A percentile compares a stretch with the other conserved stretches of the same genome.
These are phyloP conservation scores for Hibiscus tridactylites DNA, from an alignment of 345 rosid genomes.

Conservation along the genomic window DNA sequence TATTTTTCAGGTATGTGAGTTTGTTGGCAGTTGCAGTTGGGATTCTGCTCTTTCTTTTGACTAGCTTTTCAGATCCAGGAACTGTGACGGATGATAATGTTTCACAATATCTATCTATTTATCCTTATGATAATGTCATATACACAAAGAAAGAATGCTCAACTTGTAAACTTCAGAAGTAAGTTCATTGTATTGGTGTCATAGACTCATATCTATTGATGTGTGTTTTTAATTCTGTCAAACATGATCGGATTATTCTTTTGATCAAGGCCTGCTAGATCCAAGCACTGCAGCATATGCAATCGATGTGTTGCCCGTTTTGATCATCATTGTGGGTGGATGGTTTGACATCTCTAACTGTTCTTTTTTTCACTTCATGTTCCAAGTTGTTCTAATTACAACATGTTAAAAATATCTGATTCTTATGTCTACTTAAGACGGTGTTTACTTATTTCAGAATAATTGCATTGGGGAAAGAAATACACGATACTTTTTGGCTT, in stretches of 20 bases:
- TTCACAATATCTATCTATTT: background rate
- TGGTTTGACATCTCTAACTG: background rate
- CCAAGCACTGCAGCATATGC: background rate
- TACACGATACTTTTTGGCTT: background rate
- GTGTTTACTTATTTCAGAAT: background rate
- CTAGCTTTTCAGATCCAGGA: background rate
- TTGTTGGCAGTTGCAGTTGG: background rate
- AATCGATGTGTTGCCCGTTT: background rate
- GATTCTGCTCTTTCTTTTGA: background rate
- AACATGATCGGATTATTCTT: background rate
- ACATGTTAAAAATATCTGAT: background rate
- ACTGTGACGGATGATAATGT: background rate
- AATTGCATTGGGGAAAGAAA: background rate
- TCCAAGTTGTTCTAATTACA: background rate
- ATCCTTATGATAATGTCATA: background rate
- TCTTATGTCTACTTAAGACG: background rate
- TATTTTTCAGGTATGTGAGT: background rate
- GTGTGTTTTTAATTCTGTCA: background rate
- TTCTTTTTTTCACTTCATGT: background rate
- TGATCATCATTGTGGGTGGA: background rate
- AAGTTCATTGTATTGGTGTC: background rate
- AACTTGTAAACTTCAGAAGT: background rate
- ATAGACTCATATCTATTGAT: background rate
- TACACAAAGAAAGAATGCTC: background rate
- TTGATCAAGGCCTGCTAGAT: background rate